Evolutionary conservation across 768 basidiomycete genomes (phyloP), one percentile per base, ranked within the genome.

Genomic region (Xerocomellus intermedius): DNA sequence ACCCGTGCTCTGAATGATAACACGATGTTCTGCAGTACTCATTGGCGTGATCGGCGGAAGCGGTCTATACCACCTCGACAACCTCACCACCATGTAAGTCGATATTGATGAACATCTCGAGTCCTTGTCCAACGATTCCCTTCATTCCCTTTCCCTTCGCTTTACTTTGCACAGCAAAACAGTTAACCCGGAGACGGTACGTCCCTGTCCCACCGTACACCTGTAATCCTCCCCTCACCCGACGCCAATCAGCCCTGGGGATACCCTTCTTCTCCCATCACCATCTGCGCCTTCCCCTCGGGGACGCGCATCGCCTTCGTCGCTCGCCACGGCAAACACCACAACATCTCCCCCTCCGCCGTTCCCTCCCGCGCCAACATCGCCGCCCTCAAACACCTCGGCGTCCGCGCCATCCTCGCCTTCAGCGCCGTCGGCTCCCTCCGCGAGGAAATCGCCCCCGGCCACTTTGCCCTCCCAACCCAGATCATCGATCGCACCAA

Each of bases 401-500:
- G 96, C 39, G 90, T 94, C 8, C 83, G 86, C 59, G 91, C 85
- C 46, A 83, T 98, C 68, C 77, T 98, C 60, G 94, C 94, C 8
- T 98, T 98, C 80, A 91, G 89, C 36, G 95, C 96, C 17, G 96
- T 98, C 42, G 96, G 96, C 26, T 94, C 91, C 9, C 81, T 99
- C 12, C 83, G 93, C 41, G 96, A 99, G 69, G 94, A 97, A 65
- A 91, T 98, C 71, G 70, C 83, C 32, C 94, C 94, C 0, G 94
- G 96, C 24, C 85, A 93, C 56, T 94, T 98, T 71, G 79, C 83
- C 49, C 82, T 98, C 41, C 94, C 95, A 2, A 78, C 81, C 33
- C 95, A 98, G 73, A 89, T 98, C 75, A 98, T 98, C 71, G 96
- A 98, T 71, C 83, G 96, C 50, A 98, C 95, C 24, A 98, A 98